These are phyloP conservation scores for Apium graveolens DNA, from an alignment of 129 eudicot species.

Conservation along the genomic window DNA sequence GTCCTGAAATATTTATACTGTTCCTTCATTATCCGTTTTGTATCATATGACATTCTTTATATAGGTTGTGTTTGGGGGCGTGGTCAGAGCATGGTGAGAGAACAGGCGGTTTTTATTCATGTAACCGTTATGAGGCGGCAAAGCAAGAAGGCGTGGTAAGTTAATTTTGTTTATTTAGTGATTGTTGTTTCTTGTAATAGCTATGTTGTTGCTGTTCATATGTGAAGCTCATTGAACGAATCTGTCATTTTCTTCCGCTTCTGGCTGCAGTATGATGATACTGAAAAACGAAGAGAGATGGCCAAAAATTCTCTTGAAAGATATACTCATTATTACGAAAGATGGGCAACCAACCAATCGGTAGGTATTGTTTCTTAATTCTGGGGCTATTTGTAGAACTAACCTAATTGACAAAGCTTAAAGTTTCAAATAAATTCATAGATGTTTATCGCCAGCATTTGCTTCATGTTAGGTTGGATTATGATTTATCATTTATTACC, in stretches of 20 bases:
- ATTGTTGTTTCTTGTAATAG: neutral
- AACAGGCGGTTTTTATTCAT: constrained; percentile 97
- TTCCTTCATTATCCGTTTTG: neutral
- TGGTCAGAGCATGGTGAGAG: constrained; percentile 99
- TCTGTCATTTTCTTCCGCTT: constrained; percentile 17
- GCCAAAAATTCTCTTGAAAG: constrained; percentile 92
- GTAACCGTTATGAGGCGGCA: constrained; percentile 94
- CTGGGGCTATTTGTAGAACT: neutral
- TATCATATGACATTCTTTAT: neutral
- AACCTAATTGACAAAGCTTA: neutral
- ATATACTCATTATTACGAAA: constrained; percentile 96
- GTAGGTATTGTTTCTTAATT: constrained; percentile 32
- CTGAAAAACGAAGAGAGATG: constrained; percentile 97
- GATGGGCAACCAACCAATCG: constrained; percentile 98
- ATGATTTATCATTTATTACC: neutral
- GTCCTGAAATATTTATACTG: neutral
- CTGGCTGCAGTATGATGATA: constrained; percentile 65
- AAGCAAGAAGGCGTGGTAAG: constrained; percentile 93
- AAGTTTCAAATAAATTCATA: no score
- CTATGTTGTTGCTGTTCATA: neutral
- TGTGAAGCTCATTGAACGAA: constrained; percentile 6
- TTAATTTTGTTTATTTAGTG: constrained; percentile 9
- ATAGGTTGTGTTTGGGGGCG: constrained; percentile 93
- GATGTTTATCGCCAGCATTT: neutral
- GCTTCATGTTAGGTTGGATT: neutral